These are phyloP conservation scores for Aspergillus puulaauensis DNA, from an alignment of 2,329 filamentous ascomycete genomes.

Conservation along the genomic window DNA sequence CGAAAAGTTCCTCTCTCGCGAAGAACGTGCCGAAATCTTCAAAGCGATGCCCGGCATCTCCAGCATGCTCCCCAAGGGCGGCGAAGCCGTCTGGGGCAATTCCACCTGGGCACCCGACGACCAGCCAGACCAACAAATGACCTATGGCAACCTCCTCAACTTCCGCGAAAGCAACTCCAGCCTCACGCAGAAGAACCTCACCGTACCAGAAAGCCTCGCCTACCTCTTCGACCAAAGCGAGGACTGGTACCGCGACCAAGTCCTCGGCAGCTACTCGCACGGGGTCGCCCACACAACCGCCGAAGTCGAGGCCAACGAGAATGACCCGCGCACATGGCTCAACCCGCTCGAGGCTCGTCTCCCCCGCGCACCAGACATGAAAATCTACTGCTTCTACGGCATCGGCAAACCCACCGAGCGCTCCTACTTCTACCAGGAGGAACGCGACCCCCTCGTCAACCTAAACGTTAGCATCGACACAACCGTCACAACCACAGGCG, in stretches of 20 bases:
- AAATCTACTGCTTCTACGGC: slow-evolving; percentile 96
- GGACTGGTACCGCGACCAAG: slow-evolving; percentile 76
- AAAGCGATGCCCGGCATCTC: slow-evolving; percentile 95
- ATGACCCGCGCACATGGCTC: slow-evolving; percentile 81
- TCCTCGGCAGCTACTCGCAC: slow-evolving; percentile 77
- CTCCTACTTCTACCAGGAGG: slow-evolving; percentile 83
- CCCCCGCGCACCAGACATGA: slow-evolving; percentile 82
- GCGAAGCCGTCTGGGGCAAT: slow-evolving; percentile 93
- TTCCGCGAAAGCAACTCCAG: slow-evolving; percentile 69
- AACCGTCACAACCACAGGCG: slow-evolving; percentile 44
- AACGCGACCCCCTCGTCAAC: slow-evolving; percentile 63
- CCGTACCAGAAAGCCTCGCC: slow-evolving; percentile 70
- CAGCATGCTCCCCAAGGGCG: slow-evolving; percentile 93
- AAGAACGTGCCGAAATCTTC: slow-evolving; percentile 91
- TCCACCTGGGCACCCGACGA: slow-evolving; percentile 86
- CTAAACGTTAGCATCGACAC: slow-evolving; percentile 55
- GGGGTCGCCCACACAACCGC: slow-evolving; percentile 77
- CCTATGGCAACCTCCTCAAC: slow-evolving; percentile 79
- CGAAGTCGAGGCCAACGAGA: slow-evolving; percentile 79
- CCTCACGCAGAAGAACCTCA: slow-evolving; percentile 70
- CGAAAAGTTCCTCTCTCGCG: slow-evolving; percentile 88
- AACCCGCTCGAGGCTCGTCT: slow-evolving; percentile 92
- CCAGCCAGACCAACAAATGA: slow-evolving; percentile 66
- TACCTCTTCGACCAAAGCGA: slow-evolving; percentile 79
- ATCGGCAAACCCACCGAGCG: slow-evolving; percentile 92